Base-by-base conservation (phyloP, 2,329 filamentous ascomycete genomes). In the Pseudogymnoascus sp. region DNA sequence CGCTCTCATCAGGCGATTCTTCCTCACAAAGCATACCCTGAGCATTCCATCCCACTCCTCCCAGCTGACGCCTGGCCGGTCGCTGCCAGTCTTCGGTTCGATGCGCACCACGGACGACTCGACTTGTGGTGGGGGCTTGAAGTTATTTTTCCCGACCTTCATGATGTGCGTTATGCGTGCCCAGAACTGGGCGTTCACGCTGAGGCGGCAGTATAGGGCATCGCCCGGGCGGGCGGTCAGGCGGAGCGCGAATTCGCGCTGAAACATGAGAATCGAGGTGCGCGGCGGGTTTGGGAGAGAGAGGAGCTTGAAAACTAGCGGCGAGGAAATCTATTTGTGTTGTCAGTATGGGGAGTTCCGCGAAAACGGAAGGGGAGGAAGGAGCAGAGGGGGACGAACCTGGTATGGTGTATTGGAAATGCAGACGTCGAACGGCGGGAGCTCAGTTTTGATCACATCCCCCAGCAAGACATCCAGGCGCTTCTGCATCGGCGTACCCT, bases 61-160 rank as follows among this genome's bases (percentile, higher is more conserved):
- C 77, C 93, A 97, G 73, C 87, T 90, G 67, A 97, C 93, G 69
- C 91, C 88, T 62, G 93, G 93, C 38, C 91, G 80, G 67, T 87
- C 84, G 59, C 78, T 79, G 10, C 92, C 92, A 38, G 84, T 82
- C 78, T 97, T 96, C 21, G 92, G 92, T 73, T 93, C 90, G 68
- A 97, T 89, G 65, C 93, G 84, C 59, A 97, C 92, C 5, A 97
- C 93, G 64, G 89, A 93, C 6, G 87, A 91, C 76, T 99, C 95
- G 64, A 99, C 95, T 72, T 91, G 85, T 7, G 95, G 95, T 0
- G 95, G 93, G 0, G 95, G 95, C 66, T 91, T 91, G 83, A 97
- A 99, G 79, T 97, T 97, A 77, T 96, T 95, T 77, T 89, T 90
- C 67, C 93, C 92, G 53, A 97, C 93, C 78, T 96, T 96, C 88